Conservation (phyloP, 345 rosid species). For the Citrus glauca region DNA sequence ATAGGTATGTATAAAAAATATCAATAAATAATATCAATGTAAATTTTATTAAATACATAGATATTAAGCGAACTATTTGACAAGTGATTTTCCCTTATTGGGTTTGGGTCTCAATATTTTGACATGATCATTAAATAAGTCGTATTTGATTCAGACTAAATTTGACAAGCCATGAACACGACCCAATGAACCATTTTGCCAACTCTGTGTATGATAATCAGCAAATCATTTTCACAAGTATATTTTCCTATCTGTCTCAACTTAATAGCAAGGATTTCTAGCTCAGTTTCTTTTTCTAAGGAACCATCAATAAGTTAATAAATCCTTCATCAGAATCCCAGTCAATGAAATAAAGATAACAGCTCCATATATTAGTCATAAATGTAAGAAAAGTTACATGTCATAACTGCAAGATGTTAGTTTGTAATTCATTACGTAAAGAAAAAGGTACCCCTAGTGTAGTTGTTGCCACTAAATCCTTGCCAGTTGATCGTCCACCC, state of each 20-base stretch:
- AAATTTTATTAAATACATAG: too few relatives aligned
- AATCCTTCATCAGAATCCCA: background rate
- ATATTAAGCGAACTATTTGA: too few relatives aligned
- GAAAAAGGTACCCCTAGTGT: slow-evolving; percentile 53
- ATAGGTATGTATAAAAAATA: too few relatives aligned
- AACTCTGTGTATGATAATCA: background rate
- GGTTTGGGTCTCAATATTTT: too few relatives aligned
- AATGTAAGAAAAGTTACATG: background rate
- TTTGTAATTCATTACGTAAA: background rate
- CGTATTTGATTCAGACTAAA: too few relatives aligned
- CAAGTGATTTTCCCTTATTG: too few relatives aligned
- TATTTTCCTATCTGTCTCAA: background rate
- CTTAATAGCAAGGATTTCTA: background rate
- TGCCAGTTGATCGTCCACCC: slow-evolving; percentile 98
- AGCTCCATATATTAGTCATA: background rate
- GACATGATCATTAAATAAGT: too few relatives aligned
- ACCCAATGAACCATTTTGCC: too few relatives aligned
- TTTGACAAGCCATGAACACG: too few relatives aligned
- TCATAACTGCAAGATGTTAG: background rate
- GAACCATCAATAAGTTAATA: background rate
- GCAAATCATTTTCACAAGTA: background rate
- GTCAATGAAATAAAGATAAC: background rate
- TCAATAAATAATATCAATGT: too few relatives aligned
- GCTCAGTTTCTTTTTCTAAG: background rate
- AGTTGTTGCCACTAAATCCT: slow-evolving; percentile 70